phyloP scores from a whole-genome alignment of 768 basidiomycete species.

The Calocybe gangraenosa region DNA sequence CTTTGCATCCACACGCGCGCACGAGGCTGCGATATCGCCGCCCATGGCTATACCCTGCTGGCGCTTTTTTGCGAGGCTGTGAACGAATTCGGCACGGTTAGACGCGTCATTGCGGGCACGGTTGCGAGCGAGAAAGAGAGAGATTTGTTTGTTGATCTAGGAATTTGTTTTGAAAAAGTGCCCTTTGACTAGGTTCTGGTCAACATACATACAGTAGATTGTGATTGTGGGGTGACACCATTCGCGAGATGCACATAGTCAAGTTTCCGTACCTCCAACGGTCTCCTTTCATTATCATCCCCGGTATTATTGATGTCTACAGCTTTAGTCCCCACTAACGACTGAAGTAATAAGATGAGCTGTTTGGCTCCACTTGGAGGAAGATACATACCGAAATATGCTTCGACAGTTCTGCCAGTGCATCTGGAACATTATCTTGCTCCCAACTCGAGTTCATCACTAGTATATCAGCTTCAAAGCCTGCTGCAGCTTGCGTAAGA shows the following conservation, averaged over 20 bases:
- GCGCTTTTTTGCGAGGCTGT: conserved; percentile 53
- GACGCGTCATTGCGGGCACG: conserved; percentile 72
- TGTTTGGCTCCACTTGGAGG: neutral
- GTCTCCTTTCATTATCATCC: conserved; percentile 7
- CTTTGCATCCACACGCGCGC: conserved; percentile 73
- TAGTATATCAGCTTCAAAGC: conserved; percentile 68
- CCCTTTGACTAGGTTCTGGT: too few relatives aligned
- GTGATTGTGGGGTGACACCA: conserved; percentile 45
- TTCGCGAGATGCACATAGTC: conserved; percentile 52
- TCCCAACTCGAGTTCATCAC: conserved; percentile 70
- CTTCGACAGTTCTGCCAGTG: conserved; percentile 47
- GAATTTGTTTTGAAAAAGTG: conserved; percentile 1
- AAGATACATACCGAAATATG: conserved; percentile 44
- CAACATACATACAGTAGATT: conserved; percentile 60
- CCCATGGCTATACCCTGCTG: conserved; percentile 29
- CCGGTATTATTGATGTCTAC: conserved; percentile 9
- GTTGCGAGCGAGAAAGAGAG: conserved; percentile 65
- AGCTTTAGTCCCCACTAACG: conserved; percentile 17
- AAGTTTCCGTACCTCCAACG: conserved; percentile 67
- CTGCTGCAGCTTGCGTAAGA: conserved; percentile 53
- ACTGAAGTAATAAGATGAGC: conserved; percentile 15
- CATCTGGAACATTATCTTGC: conserved; percentile 47
- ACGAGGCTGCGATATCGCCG: conserved; percentile 34
- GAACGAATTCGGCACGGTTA: conserved; percentile 72
- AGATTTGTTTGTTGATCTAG: conserved; percentile 72